These are phyloP conservation scores for Phytopythium chamaehyphon DNA, from an alignment of 352 stramenopile species.

Conservation along the genomic window DNA sequence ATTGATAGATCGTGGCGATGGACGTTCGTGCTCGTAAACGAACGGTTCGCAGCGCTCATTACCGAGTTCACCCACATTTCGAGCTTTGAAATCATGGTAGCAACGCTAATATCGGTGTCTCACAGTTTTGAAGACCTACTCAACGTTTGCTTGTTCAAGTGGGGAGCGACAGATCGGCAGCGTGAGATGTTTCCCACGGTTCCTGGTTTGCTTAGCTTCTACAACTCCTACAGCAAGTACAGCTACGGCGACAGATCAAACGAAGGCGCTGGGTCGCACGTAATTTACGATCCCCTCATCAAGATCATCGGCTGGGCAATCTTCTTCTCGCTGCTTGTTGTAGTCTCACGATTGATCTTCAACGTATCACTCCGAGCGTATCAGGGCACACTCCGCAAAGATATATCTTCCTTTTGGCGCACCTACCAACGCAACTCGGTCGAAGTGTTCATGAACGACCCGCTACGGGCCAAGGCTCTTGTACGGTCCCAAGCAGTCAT, in stretches of 20 bases:
- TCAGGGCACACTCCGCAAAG: slow-evolving; percentile 7
- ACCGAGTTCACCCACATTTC: slow-evolving; percentile 19
- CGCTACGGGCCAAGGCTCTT: slow-evolving; percentile 17
- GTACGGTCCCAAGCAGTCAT: slow-evolving; percentile 16
- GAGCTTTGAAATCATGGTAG: slow-evolving; percentile 21
- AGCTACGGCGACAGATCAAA: slow-evolving; percentile 18
- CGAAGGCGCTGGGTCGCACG: slow-evolving; percentile 3
- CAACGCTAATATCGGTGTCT: slow-evolving; percentile 16
- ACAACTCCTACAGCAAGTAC: slow-evolving; percentile 16
- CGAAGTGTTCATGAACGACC: slow-evolving; percentile 21
- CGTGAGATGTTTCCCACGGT: slow-evolving; percentile 12
- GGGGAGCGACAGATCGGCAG: slow-evolving; percentile 11
- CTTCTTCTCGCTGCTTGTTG: slow-evolving; percentile 10
- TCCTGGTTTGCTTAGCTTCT: slow-evolving; percentile 10
- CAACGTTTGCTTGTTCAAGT: slow-evolving; percentile 13
- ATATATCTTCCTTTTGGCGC: slow-evolving; percentile 15
- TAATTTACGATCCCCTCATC: slow-evolving; percentile 14
- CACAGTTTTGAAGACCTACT: slow-evolving; percentile 12
- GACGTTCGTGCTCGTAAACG: slow-evolving; percentile 9
- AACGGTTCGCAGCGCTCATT: slow-evolving; percentile 13
- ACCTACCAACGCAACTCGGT: slow-evolving; percentile 22
- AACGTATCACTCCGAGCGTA: not conserved
- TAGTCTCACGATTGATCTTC: slow-evolving; percentile 8
- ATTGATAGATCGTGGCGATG: slow-evolving; percentile 13
- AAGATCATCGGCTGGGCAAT: slow-evolving; percentile 14